Conservation (phyloP, 352 stramenopile species). For the Phytophthora chlamydospora region DNA sequence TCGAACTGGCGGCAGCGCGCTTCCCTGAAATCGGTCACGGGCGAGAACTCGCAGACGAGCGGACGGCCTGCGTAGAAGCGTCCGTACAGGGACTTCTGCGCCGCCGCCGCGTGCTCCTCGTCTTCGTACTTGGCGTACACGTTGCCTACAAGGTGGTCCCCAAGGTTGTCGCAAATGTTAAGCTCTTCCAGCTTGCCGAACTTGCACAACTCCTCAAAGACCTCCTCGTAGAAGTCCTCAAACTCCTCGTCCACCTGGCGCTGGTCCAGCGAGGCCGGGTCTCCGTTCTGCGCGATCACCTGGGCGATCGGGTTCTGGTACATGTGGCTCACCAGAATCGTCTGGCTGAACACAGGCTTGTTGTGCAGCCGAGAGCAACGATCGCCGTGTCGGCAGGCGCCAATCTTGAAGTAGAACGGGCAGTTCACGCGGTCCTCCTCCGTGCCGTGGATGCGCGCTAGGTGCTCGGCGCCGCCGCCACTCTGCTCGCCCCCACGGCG, state of each 20-base stretch:
- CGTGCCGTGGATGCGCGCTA: conserved; percentile 97
- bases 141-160: conserved; percentile 99
- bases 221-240: conserved; percentile 96
- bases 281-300: conserved; percentile 89
- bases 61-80: conserved; percentile 97
- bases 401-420: conserved; percentile 99
- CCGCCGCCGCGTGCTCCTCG: conserved; percentile 97
- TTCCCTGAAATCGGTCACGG: conserved; percentile 98
- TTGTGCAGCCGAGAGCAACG: conserved; percentile 98
- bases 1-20: conserved; percentile 98
- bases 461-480: conserved; percentile 92
- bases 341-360: conserved; percentile 98
- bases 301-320: conserved; percentile 96
- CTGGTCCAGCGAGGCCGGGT: conserved; percentile 85
- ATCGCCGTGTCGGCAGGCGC: conserved; percentile 98
- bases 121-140: conserved; percentile 99
- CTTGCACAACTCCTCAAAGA: conserved; percentile 99
- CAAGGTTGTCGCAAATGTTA: conserved; percentile 99
- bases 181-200: conserved; percentile 98
- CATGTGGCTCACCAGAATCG: conserved; percentile 98
- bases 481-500: conserved; percentile 67
- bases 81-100: conserved; percentile 96
- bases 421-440: conserved; percentile 99
- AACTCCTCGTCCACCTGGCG: conserved; percentile 96
- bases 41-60: conserved; percentile 98